These are phyloP conservation scores for Pleurotus platypus DNA, from an alignment of 768 basidiomycete genomes.

Conservation along the genomic window DNA sequence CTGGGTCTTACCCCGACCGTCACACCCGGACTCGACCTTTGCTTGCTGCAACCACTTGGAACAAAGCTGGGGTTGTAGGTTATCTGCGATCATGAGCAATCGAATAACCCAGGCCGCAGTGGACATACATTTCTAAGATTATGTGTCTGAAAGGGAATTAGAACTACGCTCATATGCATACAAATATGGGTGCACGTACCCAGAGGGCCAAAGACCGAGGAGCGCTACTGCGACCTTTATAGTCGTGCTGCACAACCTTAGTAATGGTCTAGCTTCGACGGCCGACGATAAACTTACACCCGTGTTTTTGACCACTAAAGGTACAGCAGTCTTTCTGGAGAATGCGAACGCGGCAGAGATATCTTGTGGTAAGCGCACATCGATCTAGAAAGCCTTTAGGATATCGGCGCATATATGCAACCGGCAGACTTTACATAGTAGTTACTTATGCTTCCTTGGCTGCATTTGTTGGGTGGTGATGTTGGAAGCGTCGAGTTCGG, in stretches of 20 bases:
- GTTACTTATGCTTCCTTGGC: slow-evolving; percentile 31
- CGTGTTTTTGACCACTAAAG: slow-evolving; percentile 48
- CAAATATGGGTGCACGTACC: slow-evolving; percentile 22
- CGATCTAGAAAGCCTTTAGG: slow-evolving; percentile 26
- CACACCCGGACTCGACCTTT: slow-evolving; percentile 21
- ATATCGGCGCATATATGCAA: slow-evolving; percentile 5
- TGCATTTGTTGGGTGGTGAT: slow-evolving; percentile 25
- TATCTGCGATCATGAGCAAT: slow-evolving; percentile 22
- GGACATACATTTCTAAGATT: slow-evolving; percentile 32
- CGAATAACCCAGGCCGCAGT: not conserved
- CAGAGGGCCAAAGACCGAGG: slow-evolving; percentile 40
- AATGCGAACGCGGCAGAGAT: slow-evolving; percentile 44
- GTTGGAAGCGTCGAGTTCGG: slow-evolving; percentile 26
- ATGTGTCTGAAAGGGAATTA: slow-evolving; percentile 27
- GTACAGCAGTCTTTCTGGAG: slow-evolving; percentile 30
- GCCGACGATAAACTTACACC: slow-evolving; percentile 30
- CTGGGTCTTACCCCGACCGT: slow-evolving; percentile 31
- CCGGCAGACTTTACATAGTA: slow-evolving; percentile 27
- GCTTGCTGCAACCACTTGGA: slow-evolving; percentile 29
- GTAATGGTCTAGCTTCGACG: too few relatives aligned
- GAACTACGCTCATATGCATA: not conserved
- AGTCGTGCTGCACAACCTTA: slow-evolving; percentile 36
- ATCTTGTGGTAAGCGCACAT: slow-evolving; percentile 35
- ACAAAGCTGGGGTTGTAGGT: slow-evolving; percentile 29
- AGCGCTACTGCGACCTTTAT: slow-evolving; percentile 44